phyloP scores from a whole-genome alignment of 768 basidiomycete genomes.

The Dacryopinax spathularia region DNA sequence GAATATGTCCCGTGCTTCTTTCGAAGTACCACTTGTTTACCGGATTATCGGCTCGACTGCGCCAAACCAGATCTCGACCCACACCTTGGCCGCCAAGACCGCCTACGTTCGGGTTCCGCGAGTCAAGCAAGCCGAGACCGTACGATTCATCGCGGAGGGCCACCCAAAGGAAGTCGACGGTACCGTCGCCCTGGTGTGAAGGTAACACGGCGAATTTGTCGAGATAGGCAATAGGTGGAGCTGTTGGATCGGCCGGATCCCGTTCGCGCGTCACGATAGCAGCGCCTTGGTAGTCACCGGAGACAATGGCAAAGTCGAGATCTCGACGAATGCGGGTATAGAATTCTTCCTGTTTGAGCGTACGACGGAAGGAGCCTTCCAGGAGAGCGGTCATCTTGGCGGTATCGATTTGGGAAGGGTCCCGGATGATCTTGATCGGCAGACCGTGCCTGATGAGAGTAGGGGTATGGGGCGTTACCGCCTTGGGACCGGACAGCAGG shows the following conservation, averaged over 20 bases:
- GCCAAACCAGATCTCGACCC: constrained; percentile 93
- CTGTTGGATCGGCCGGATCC: constrained; percentile 14
- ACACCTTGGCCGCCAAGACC: constrained; percentile 79
- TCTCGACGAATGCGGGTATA: constrained; percentile 59
- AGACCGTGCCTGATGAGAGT: constrained; percentile 82
- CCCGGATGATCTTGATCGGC: constrained; percentile 67
- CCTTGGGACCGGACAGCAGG: constrained; percentile 59
- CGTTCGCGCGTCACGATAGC: constrained; percentile 71
- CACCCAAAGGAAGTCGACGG: constrained; percentile 98
- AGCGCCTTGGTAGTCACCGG: constrained; percentile 89
- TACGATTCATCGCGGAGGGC: constrained; percentile 97
- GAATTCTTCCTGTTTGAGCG: constrained; percentile 57
- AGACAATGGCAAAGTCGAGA: constrained; percentile 84
- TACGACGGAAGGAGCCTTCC: constrained; percentile 71
- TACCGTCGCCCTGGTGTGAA: constrained; percentile 90
- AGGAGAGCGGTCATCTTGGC: constrained; percentile 63
- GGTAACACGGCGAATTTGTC: constrained; percentile 98
- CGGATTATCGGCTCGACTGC: constrained; percentile 81
- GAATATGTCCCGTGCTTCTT: constrained; percentile 77
- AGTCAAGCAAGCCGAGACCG: constrained; percentile 83
- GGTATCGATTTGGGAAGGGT: constrained; percentile 51
- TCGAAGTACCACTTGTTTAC: constrained; percentile 99
- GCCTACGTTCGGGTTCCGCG: constrained; percentile 81
- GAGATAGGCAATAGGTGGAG: constrained; percentile 62
- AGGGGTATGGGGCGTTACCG: constrained; percentile 78